Evolutionary conservation across 768 basidiomycete genomes (phyloP).

Genomic region (Cyathus striatus): DNA sequence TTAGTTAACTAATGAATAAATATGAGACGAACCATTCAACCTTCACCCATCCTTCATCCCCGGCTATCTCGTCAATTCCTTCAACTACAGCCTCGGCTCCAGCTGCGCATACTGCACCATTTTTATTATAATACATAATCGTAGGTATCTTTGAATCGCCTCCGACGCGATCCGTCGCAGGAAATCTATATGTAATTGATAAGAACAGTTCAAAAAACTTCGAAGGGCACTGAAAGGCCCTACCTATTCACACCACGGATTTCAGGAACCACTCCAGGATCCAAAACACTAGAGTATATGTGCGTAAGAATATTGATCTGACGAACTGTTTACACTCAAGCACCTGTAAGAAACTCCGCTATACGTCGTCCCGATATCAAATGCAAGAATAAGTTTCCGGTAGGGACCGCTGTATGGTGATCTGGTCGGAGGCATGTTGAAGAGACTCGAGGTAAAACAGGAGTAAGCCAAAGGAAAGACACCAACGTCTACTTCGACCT

Average conservation of each 20-base stretch:
- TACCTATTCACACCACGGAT: constrained; percentile 28
- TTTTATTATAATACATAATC: constrained; percentile 38
- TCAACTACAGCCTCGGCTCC: constrained; percentile 41
- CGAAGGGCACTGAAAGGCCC: constrained; percentile 5
- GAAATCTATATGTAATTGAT: constrained; percentile 28
- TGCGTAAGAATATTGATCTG: constrained; percentile 1
- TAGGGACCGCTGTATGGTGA: constrained; percentile 12
- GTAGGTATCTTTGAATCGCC: constrained; percentile 46
- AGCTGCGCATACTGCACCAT: constrained; percentile 31
- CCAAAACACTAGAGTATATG: constrained; percentile 25
- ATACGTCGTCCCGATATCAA: constrained; percentile 38
- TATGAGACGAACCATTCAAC: constrained; percentile 36
- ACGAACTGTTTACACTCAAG: neutral
- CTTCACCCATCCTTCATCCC: constrained; percentile 38
- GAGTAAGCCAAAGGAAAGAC: too few relatives aligned
- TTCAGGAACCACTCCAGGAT: constrained; percentile 24
- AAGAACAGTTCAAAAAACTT: constrained; percentile 2
- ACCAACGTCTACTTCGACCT: too few relatives aligned
- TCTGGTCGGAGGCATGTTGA: too few relatives aligned
- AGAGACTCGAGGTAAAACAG: too few relatives aligned
- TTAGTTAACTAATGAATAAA: constrained; percentile 9
- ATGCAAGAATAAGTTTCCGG: constrained; percentile 33
- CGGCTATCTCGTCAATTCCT: constrained; percentile 29
- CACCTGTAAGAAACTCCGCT: constrained; percentile 38
- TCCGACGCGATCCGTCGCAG: constrained; percentile 37